Percentiles rank a stretch among this genome's conserved stretches.
These are phyloP conservation scores for Medicago truncatula DNA, from an alignment of 306 rosid species.

Conservation along the genomic window MtrunA17r5.0-ANR NC_053042.1:41180001-41180500, in stretches of 20 bases:
- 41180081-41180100: conserved; percentile 57
- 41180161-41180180: conserved; percentile 80
- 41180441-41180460: conserved; percentile 75
- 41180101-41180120: conserved; percentile 91
- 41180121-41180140: conserved; percentile 82
- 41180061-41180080: conserved; percentile 33
- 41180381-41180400: conserved; percentile 84
- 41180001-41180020: background rate
- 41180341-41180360: conserved; percentile 39
- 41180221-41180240: conserved; percentile 89
- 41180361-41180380: conserved; percentile 59
- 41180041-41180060: background rate
- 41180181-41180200: conserved; percentile 83
- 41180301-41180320: conserved; percentile 9
- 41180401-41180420: conserved; percentile 94
- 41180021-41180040: background rate
- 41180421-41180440: conserved; percentile 96
- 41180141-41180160: conserved; percentile 75
- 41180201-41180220: conserved; percentile 83
- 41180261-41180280: conserved; percentile 23
- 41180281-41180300: conserved; percentile 10
- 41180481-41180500: conserved; percentile 2
- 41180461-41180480: background rate
- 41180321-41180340: conserved; percentile 27
- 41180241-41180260: conserved; percentile 8